Evolutionary conservation across 257 asterid genomes (phyloP), one percentile per base, ranked within the genome.

Genomic region (Catharanthus roseus): DNA sequence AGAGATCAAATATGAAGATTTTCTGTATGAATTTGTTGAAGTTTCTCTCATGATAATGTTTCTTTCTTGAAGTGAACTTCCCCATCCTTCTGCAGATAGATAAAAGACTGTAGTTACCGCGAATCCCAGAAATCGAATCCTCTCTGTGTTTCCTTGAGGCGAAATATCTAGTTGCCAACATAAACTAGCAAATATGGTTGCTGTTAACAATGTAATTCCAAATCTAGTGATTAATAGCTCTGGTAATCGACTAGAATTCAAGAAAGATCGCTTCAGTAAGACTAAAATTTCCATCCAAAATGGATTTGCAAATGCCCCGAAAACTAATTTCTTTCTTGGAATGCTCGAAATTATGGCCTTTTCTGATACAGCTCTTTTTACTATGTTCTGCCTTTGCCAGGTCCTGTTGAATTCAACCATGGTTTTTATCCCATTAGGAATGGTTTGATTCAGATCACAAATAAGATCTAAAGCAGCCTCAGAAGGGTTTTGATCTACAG

Each of bases 11-110:
- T 74, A 84, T 0, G 88, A 84, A 0, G 65, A 39, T 66, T 74
- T 67, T 13, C 88, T 23, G 11, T 87, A 91, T 0, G 96, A 90
- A 51, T 91, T 91, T 75, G 84, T 72, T 0, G 95, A 87, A 0
- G 97, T 89, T 4, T 91, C 97, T 51, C 97, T 75, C 90, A 87
- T 82, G 78, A 89, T 84, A 29, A 91, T 85, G 79, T 82, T 87
- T 72, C 96, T 71, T 56, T 88, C 97, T n/a, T 87, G 90, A 36
- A 88, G 82, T 69, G 87, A 90, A 1, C 82, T 89, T 0, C 90
- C 88, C 34, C 87, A 56, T 15, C 91, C 97, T 38, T 90, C 97
- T 0, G 96, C 97, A 34, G 93, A 90, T 6, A 90, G 84, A 82
- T 84, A 90, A 84, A 90, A 90, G 7, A 86, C 84, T 0, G 97